Evolutionary conservation across 2,329 filamentous ascomycete genomes (phyloP), one percentile per base, ranked within the genome.

Genomic region (Canariomyces notabilis): DNA sequence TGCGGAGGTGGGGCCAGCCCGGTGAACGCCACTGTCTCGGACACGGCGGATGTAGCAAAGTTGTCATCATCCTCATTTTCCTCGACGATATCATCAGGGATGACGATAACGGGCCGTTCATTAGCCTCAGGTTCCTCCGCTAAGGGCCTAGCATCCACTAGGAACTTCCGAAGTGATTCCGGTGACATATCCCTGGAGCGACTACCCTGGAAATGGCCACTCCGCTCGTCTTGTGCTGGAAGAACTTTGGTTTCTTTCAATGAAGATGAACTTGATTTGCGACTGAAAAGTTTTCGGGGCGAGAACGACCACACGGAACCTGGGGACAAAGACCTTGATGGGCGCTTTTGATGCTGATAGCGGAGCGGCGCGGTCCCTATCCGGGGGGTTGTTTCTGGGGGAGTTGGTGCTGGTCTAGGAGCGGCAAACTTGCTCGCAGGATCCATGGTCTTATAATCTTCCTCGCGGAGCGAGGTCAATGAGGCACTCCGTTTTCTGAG

Each of bases 391-490:
- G 68, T 60, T 46, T 69, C 60, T 37, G 79, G 70, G 52, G 71
- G 68, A 14, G 71, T 69, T 2, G 73, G 69, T 16, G 76, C 73
- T 18, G 80, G 78, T 43, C 82, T 75, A 9, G 85, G 87, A 23
- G 83, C 80, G 56, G 80, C 72, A 62, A 82, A 94, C 61, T 85
- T 89, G 68, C 88, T 85, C 22, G 77, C 72, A 0, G 88, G 88
- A 57, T 91, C 79, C 77, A 90, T 85, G 1, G 87, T 93, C 61
- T 80, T 85, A 57, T 78, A 77, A 55, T 83, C 75, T 43, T 75
- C 71, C 35, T 68, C 72, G 41, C 72, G 67, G 41, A 82, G 67
- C 6, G 81, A 84, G 57, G 71, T 82, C 55, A 80, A 71, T 4
- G 85, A 89, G 46, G 75, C 79, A 58, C 83, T 85, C 51, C 84